Evolutionary conservation across 1,284 basidiomycete species (phyloP).

Genomic region (Trichosporon sp.): DNA sequence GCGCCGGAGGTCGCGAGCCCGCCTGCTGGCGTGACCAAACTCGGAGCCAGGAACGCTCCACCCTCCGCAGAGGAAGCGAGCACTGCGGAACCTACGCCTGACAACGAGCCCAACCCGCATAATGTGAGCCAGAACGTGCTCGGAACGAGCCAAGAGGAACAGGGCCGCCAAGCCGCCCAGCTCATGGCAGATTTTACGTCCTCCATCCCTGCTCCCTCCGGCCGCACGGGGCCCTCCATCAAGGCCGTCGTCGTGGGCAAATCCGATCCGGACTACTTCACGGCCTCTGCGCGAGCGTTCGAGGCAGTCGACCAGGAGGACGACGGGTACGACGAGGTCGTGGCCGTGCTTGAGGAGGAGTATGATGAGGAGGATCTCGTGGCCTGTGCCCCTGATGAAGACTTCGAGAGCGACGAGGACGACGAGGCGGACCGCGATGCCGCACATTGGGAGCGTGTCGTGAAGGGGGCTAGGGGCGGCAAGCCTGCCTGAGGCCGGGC

Average conservation of each 20-base stretch:
- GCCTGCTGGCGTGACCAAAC: no score
- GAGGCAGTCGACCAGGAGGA: not conserved
- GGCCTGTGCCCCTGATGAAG: not conserved
- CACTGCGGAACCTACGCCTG: not conserved
- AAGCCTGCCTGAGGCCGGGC: not conserved
- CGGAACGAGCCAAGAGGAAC: not conserved
- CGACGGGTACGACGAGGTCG: not conserved
- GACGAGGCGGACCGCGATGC: not conserved
- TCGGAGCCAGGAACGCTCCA: not conserved
- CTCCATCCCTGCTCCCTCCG: not conserved
- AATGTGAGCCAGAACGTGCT: not conserved
- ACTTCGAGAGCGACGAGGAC: conserved; percentile 13
- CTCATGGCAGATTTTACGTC: not conserved
- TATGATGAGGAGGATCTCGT: conserved; percentile 11
- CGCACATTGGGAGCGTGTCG: not conserved
- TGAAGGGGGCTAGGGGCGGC: not conserved
- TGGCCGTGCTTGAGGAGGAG: not conserved
- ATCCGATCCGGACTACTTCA: conserved; percentile 11
- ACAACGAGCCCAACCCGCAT: not conserved
- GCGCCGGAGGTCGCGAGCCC: no score
- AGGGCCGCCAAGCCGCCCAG: not conserved
- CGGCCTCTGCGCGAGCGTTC: not conserved
- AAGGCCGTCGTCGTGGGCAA: conserved; percentile 3
- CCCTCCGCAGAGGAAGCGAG: not conserved
- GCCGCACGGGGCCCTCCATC: not conserved